A percentile compares a stretch with the other conserved stretches of the same genome.
These are phyloP conservation scores for Aureobasidium mangrovei DNA, from an alignment of 2,329 filamentous ascomycete species.

Conservation along the genomic window DNA sequence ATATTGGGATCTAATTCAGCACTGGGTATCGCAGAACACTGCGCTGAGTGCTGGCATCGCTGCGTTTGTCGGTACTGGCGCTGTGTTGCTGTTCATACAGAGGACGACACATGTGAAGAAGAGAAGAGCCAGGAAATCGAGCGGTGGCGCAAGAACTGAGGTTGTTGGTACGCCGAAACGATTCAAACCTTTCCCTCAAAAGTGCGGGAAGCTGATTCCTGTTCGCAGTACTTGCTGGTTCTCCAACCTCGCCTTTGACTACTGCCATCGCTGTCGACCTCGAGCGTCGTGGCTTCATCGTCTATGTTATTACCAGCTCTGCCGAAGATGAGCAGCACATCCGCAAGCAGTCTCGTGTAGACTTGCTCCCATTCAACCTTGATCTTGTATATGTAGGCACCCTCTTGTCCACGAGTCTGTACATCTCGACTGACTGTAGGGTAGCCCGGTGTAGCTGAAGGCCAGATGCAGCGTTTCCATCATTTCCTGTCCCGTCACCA, in stretches of 20 bases:
- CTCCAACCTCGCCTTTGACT: slow-evolving; percentile 73
- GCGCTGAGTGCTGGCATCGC: slow-evolving; percentile 63
- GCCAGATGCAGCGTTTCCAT: slow-evolving; percentile 63
- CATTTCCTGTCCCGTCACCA: slow-evolving; percentile 65
- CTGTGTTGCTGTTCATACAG: slow-evolving; percentile 46
- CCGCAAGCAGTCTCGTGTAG: slow-evolving; percentile 64
- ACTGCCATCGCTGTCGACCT: slow-evolving; percentile 76
- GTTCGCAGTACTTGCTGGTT: slow-evolving; percentile 70
- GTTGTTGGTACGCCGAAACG: slow-evolving; percentile 50
- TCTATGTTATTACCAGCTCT: slow-evolving; percentile 82
- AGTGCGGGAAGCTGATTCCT: slow-evolving; percentile 14
- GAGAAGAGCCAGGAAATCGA: slow-evolving; percentile 67
- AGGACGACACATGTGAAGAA: slow-evolving; percentile 53
- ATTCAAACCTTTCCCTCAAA: neutral
- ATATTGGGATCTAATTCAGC: slow-evolving; percentile 51
- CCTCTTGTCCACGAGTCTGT: slow-evolving; percentile 13
- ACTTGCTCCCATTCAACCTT: slow-evolving; percentile 73
- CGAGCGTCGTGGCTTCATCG: slow-evolving; percentile 84
- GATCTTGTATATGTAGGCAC: slow-evolving; percentile 68
- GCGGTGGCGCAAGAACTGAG: slow-evolving; percentile 77
- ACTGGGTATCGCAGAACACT: slow-evolving; percentile 66
- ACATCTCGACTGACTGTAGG: neutral
- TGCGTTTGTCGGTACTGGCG: slow-evolving; percentile 59
- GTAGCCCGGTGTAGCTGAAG: slow-evolving; percentile 59
- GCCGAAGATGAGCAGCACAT: slow-evolving; percentile 76